Base-by-base conservation (phyloP, 169 alveolate genomes). In the Plasmodium vivax region DNA sequence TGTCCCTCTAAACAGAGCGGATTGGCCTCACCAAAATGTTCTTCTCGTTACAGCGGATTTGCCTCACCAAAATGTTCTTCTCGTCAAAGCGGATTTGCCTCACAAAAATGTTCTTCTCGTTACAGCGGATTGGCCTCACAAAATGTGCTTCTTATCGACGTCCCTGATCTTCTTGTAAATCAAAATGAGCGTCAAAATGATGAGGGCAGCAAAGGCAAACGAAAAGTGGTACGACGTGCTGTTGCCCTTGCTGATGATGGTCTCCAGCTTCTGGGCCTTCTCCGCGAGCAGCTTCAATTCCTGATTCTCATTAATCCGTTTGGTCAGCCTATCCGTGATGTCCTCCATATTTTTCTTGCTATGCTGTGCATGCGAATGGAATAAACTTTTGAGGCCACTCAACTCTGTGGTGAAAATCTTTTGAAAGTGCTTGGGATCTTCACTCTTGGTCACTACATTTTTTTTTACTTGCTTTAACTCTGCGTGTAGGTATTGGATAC, bases 141-240 rank as follows among this genome's bases (percentile, higher is more conserved):
- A 73, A 71, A 90, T 90, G 36, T 90, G 94, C 73, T 90, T 90
- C 47, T 90, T 90, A 38, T 90, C 94, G 2, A 90, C 94, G 19
- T 90, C 94, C n/a, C 94, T 62, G 23, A 90, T 90, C 82, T 90
- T 90, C 23, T 90, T 90, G 68, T 90, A 90, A 9, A 90, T 90
- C 36, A 90, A 19, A 14, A 79, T 62, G 16, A 90, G 68, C 3
- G 94, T 90, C 10, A 71, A 36, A 41, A 90, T 54, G 5, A 90
- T 81, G 43, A 90, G 79, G 23, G 19, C 43, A 68, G 94, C 83
- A 81, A 90, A 90, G 2, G 75, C 58, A 62, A 90, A 10, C 8
- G 75, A 56, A 19, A 90, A 90, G 14, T 80, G 0, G 51, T 90
- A 90, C 8, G 91, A 12, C 14, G 91, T 79, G 27, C n/a, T 80